phyloP scores from a whole-genome alignment of 306 rosid genomes.

The Vigna hirtella region DNA sequence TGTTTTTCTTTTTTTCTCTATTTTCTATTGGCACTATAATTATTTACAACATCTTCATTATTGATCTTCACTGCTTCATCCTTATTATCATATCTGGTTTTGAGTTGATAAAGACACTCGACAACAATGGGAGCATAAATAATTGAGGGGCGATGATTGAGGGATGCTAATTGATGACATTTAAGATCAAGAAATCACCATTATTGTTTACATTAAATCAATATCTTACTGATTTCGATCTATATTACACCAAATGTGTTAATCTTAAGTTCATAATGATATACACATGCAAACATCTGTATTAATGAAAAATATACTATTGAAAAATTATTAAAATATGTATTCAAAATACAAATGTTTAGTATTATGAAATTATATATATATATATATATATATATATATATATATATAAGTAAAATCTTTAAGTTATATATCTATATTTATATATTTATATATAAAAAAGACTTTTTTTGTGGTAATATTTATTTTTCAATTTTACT shows the following conservation, averaged over 20 bases:
- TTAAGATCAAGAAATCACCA: neutral
- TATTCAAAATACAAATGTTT: neutral
- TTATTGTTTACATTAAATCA: neutral
- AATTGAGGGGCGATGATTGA: slow-evolving; percentile 26
- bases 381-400: neutral
- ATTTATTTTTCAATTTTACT: no score
- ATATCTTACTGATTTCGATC: neutral
- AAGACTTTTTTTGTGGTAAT: no score
- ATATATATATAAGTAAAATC: neutral
- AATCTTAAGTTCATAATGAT: neutral
- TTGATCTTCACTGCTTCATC: neutral
- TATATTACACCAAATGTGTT: neutral
- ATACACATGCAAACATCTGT: neutral
- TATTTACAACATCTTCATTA: neutral
- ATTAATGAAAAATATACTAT: neutral
- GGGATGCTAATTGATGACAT: neutral
- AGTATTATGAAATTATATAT: neutral
- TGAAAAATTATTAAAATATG: neutral
- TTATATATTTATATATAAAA: no score
- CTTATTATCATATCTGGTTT: slow-evolving; percentile 6
- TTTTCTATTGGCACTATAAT: neutral
- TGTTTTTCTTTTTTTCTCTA: neutral
- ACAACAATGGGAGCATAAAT: neutral
- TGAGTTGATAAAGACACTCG: slow-evolving; percentile 8
- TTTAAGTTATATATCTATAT: no score